Base-by-base conservation (phyloP, 1,139 yeast species). In the Magnusiomyces tetraspermus region DNA sequence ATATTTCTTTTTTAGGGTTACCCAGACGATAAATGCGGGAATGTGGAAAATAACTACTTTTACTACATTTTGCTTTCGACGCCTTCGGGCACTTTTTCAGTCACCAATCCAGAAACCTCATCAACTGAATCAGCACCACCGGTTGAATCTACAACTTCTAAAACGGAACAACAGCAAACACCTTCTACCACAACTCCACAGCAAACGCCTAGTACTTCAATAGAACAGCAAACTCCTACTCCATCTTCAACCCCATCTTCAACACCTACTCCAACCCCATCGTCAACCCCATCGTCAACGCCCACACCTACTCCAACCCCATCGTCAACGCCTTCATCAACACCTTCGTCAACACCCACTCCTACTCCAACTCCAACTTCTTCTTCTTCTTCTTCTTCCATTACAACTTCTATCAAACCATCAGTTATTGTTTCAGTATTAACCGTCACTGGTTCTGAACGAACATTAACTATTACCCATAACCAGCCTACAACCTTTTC, bases 11-110 rank as follows among this genome's bases (percentile, higher is more conserved):
- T 21, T 15, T 49, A 49, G 55, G 82, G 82, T 0, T 78, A 63
- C 58, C 71, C 72, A 0, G 49, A 53, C 11, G 81, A 78, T 57
- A 57, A 59, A 41, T 77, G 82, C 58, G 82, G 80, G 2, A 68
- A 67, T 57, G 42, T 55, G 5, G 60, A 57, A 15, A 57, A 70
- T n/a, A 71, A 69, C 1, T 62, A 65, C 11, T n/a, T n/a, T n/a
- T 77, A 59, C 57, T 79, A 77, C 2, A 77, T 77, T 59, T 71
- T 76, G 17, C 63, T 67, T 48, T 55, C 76, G n/a, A 67, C 63
- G 17, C 70, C 77, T 51, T 53, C 68, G 59, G 60, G 67, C 56
- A 62, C 71, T 59, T 43, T 36, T n/a, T n/a, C n/a, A n/a, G n/a
- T n/a, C n/a, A n/a, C n/a, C n/a, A n/a, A n/a, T n/a, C n/a, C n/a